Evolutionary conservation across 176 grass and related monocot species (phyloP).

Genomic region (Puya raimondii): DNA sequence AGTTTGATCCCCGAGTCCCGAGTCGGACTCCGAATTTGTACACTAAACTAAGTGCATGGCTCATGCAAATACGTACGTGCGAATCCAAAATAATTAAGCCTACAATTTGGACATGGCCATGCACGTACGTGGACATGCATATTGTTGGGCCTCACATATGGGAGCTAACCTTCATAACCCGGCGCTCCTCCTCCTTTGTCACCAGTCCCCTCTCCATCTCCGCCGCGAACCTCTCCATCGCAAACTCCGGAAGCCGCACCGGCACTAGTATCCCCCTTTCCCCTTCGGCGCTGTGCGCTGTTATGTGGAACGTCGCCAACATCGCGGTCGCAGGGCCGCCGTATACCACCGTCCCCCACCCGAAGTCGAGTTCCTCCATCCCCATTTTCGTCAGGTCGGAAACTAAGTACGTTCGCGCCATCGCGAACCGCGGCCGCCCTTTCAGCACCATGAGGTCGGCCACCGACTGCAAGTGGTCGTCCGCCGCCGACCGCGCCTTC

Average conservation of each 20-base stretch:
- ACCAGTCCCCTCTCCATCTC: constrained; percentile 6
- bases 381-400: constrained; percentile 23
- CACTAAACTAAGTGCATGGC: no score
- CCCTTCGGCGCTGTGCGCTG: not conserved
- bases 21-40: no score
- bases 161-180: no score
- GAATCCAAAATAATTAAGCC: no score
- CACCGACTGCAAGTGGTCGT: constrained; percentile 22
- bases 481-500: constrained; percentile 4
- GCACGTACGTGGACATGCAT: no score
- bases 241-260: constrained; percentile 15
- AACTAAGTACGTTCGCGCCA: constrained; percentile 25
- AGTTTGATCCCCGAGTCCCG: no score
- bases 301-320: constrained; percentile 25
- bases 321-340: constrained; percentile 24
- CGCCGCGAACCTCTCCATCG: constrained; percentile 15
- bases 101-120: no score
- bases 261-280: constrained; percentile 29
- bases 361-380: constrained; percentile 30
- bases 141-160: no score
- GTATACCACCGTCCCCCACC: constrained; percentile 31
- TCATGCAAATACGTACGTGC: no score
- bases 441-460: constrained; percentile 21
- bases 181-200: not conserved
- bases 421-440: constrained; percentile 23